Base-by-base conservation (phyloP, 2,329 filamentous ascomycete genomes). In the Echinosphaeria canescens region DNA sequence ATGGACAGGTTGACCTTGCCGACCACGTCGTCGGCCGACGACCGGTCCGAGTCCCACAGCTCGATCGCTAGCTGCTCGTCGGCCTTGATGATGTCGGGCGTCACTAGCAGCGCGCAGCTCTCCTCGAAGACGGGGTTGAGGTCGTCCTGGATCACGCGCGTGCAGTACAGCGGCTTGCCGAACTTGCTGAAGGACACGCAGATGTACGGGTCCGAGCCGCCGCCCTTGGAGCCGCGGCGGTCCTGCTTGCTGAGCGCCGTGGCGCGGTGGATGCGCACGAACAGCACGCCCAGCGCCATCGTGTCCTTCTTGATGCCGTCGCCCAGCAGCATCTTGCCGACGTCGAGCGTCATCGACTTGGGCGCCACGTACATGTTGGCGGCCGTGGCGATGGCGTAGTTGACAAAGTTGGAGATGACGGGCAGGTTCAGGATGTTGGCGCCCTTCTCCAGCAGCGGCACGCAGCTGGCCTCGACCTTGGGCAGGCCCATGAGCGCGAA, bases 91-190 rank as follows among this genome's bases (percentile, higher is more conserved):
- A 92, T 59, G 35, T 93, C 84, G 0, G 79, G 65, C 0, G 79
- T 92, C 5, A 98, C 79, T 11, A 93, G 55, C 12, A 95, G 58
- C 2, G 80, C 82, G 23, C 79, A 72, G 2, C 69, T 78, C 49
- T 95, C 88, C 40, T 88, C 78, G 56, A 90, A 95, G 4, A 92
- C 61, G 0, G 88, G 88, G 41, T 95, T 91, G 29, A 92, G 61
- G 37, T 93, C 76, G 41, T 95, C 85, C 27, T 85, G 81, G 34
- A 95, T 93, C 27, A 95, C 84, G 25, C 88, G 72, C 2, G 88
- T 95, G 48, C 84, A 93, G 49, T 92, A 95, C 66, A 92, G 90
- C 2, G 85, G 85, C 51, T 98, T 98, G 30, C 78, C 79, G 38
- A 93, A 95, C 47, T 95, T 93, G 40, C 80, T 90, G 56, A 90